Conservation (phyloP, 106 monocot genomes). For the Dendrobium nobile region DNA sequence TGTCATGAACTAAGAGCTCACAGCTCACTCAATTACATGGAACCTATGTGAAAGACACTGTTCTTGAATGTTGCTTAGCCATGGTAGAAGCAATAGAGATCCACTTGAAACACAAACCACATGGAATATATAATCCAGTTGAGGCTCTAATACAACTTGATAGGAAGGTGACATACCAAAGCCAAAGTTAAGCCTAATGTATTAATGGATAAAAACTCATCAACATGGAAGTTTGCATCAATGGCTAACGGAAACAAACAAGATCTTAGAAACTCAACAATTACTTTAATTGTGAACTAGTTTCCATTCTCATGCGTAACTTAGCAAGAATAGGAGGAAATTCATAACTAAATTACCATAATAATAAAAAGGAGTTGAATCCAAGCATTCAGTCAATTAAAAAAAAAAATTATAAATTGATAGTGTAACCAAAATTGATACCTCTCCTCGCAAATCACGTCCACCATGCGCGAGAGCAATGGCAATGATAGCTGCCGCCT, state of each 20-base stretch:
- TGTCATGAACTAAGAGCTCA: no score
- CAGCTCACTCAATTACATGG: no score
- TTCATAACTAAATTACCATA: neutral
- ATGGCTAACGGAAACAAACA: neutral
- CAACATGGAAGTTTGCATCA: neutral
- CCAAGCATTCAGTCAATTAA: neutral
- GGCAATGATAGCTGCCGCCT: conserved; percentile 49
- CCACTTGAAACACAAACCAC: no score
- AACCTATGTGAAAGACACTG: no score
- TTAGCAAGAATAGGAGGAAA: neutral
- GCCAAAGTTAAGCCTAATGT: neutral
- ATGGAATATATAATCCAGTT: no score
- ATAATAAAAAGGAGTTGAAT: neutral
- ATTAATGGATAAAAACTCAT: neutral
- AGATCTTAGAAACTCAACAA: neutral
- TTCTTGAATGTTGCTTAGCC: no score
- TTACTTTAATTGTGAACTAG: neutral
- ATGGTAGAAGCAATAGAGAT: no score
- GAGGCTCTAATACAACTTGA: no score
- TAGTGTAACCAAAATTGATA: neutral
- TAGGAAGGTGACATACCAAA: neutral
- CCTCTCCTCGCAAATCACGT: conserved; percentile 26
- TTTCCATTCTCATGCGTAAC: neutral
- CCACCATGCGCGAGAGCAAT: conserved; percentile 54
- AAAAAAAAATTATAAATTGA: neutral